Base-by-base conservation (phyloP, 331 rosid genomes). In the Arachis monticola region DNA sequence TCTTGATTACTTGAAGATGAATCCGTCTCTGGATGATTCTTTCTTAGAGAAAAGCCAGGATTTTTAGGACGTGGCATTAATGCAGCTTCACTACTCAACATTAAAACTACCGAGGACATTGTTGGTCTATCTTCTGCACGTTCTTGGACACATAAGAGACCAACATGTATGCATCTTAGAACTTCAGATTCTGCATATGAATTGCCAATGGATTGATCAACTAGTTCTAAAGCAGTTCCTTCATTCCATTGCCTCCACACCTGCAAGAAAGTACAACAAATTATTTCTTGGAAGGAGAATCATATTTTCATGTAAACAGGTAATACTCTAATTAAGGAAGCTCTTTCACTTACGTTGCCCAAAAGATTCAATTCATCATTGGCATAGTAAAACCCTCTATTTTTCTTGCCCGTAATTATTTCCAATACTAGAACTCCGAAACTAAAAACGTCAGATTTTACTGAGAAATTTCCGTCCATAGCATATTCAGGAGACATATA, bases 401-500 rank as follows among this genome's bases (percentile, higher is more conserved):
- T 93, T 79, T 85, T 91, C 75, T 74, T 88, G 8, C 97, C 97
- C 7, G 84, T 81, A 32, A 93, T 77, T 32, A 89, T 82, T 73
- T 93, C 98, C 64, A 89, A 9, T 63, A 88, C 91, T 41, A 93
- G 77, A 68, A 93, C 97, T 3, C 97, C 97, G 67, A 93, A 93
- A 27, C 98, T 93, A 64, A 91, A 93, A n/a, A 83, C 91, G 79
- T 93, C 98, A 0, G 97, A 93, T 70, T 91, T 91, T 30, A 88
- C 85, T 0, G 97, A 93, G 75, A 89, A 93, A 17, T 53, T 82
- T 1, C 94, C 97, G 0, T 93, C 90, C 93, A 91, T 86, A 7
- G 95, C 98, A 56, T 93, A 93, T 68, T 91, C 97, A 0, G 97
- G 98, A 60, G 98, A 79, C 97, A 93, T 93, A 45, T 93, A 93